Evolutionary conservation across 306 rosid species (phyloP), one percentile per base, ranked within the genome.

Genomic region (Vigna angularis): DNA sequence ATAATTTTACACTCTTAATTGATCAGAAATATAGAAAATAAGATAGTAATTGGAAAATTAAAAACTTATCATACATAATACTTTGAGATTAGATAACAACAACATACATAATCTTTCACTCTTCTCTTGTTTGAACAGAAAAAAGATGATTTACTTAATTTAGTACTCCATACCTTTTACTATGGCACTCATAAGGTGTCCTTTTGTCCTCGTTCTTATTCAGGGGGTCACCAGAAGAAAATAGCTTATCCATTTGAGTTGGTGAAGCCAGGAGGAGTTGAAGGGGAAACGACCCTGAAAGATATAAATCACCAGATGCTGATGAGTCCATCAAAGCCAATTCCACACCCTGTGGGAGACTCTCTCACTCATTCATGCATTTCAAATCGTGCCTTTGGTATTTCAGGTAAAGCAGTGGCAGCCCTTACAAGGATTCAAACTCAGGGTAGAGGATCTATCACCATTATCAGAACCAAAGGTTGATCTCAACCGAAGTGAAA

Each of bases 241-340:
- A 66, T 82, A 70, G 86, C 84, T 16, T 79, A 82, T 66, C 89
- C 89, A 75, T 86, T 86, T 82, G 83, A 82, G 82, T 18, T 86
- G 77, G 89, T 86, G 82, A 86, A 86, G 77, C 86, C 72, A 1
- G 86, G 89, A 79, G 89, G 89, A 86, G 48, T 82, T 40, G 89
- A 82, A 86, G 89, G 89, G 10, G 89, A 75, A 67, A 82, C 89
- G 71, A 79, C 89, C 12, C 84, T 86, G 5, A 82, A 76, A 75
- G 89, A 86, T 58, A 86, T 86, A 86, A 86, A 86, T 17, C 52
- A 82, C 15, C 89, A 75, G 18, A 79, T 86, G 82, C 51, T 82
- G 48, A 82, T 66, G 86, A 86, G 44, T 6, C 89, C 86, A 51
- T 36, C 80, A 86, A 86, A 86, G 80, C 86, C 86, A 79, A 86